Base-by-base conservation (phyloP, 75 land plant genomes). In the Pinus albicaulis region DNA sequence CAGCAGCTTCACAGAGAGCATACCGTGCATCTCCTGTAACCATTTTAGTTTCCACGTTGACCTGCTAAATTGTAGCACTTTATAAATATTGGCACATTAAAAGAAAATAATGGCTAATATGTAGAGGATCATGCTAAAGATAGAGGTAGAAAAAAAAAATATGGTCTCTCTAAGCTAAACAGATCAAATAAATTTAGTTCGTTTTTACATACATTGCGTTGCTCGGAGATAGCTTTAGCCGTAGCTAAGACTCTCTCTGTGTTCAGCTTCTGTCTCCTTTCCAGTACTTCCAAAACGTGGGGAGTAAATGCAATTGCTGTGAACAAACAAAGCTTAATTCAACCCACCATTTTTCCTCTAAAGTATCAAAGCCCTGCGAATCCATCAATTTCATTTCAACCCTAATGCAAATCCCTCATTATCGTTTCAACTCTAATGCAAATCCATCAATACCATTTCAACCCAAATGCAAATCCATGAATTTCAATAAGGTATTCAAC, bases 1-100 rank as follows among this genome's bases (percentile, higher is more conserved):
- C 83, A 6, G 70, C 83, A 23, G 81, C 83, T 19, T 81, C 81
- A 53, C 83, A 81, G 11, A 81, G 72, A 57, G 71, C 58, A 70
- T 81, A 81, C 56, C 80, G 71, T 2, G 83, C 75, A 48, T 81
- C 83, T 41, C 83, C 83, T 7, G 38, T 36, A 23, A 59, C 63
- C n/a, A 78, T 74, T 57, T 56, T 78, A 11, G 75, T 72, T 28
- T 81, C 79, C 7, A 48, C 58, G 12, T 58, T 58, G 10, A 81
- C 58, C 83, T 81, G 76, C 62, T 57, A 48, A 48, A 15, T 59
- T 63, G 14, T 5, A 58, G 4, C n/a, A n/a, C 2, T 2, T 2
- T 17, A 66, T 2, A 5, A 68, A 14, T 38, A 7, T n/a, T 38
- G n/a, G 71, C 41, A 36, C 20, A 38, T 38, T 36, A 36, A 1